Base-by-base conservation (phyloP, 2,329 filamentous ascomycete genomes). In the Cladophialophora exuberans region DNA sequence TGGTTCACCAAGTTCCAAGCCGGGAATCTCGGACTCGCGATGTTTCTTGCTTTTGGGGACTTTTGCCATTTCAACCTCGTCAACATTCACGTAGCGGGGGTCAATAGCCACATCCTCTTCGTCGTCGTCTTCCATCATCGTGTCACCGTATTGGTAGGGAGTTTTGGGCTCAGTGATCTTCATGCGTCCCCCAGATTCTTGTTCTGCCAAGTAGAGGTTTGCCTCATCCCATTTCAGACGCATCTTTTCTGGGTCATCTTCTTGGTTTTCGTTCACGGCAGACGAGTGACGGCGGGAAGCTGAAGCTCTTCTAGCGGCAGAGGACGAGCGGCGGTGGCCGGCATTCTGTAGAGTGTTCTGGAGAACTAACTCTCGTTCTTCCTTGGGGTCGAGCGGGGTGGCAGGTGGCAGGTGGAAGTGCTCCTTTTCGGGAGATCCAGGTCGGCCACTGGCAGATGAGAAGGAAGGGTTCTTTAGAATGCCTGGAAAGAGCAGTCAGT, bases 121-220 rank as follows among this genome's bases (percentile, higher is more conserved):
- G 47, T 90, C 90, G 61, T 97, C 93, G 68, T 97, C 90, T 36
- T 85, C 72, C 3, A 92, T 91, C 3, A 92, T 91, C 68, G 97
- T 89, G 73, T 97, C 97, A 67, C 91, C 90, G 68, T 87, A 88
- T 30, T 90, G 94, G 71, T 93, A 99, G 3, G 94, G 94, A 6
- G 94, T 99, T 81, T 99, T 99, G 59, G 94, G 94, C 77, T 99
- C 94, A 64, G 91, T 89, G 62, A 99, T 99, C 80, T 97, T 99
- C 94, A 99, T 99, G 56, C 92, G 59, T 88, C 87, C 56, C 86
- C 90, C 73, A 89, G 92, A 74, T 97, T 90, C 86, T 73, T 97
- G 93, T 76, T 99, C 94, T 6, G 94, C 94, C 49, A 99, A 82
- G 75, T 97, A 99, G 26, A 99, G 82, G 70, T 99, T 99, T 41